Evolutionary conservation across 2,329 filamentous ascomycete genomes (phyloP), one percentile per base, ranked within the genome.

Genomic region (Emergomyces pasteurianus): DNA sequence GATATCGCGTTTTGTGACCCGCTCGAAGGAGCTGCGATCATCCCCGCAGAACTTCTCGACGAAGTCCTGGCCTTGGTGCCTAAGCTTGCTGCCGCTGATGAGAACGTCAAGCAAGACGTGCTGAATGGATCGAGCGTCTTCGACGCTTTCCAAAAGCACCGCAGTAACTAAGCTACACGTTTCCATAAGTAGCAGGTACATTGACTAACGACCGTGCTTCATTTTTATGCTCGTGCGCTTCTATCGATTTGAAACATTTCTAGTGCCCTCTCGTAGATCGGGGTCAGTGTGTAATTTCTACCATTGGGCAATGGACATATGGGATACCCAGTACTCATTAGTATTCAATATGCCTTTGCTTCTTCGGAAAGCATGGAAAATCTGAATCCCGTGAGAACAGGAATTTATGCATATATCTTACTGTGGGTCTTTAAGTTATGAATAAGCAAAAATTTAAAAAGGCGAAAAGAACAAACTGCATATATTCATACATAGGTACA

Each of bases 1-100:
- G 88, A 91, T 71, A 79, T 90, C 43, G 78, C 89, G 53, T 85
- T 89, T 72, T 82, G 83, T 60, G 88, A 91, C 70, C 80, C 83
- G 4, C 74, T 77, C n/a, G 87, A 89, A 64, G 88, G 86, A 0
- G 82, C 87, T 1, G 86, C 89, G 14, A 79, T 83, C 34, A 86
- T 91, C 61, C 88, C 88, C 0, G 74, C 76, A 55, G 79, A 79
- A 40, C 81, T 83, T 67, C 70, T 90, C 10, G 77, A 79, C 12
- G 79, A 81, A 55, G 82, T 89, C 23, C 68, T 89, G 14, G 81
- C 82, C 56, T 68, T 89, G 65, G 76, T 87, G 65, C 84, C 85
- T 6, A 74, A 72, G 62, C 68, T 80, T 58, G 73, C 75, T 3
- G 69, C 63, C 61, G 82, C 83, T 46, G 85, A 87, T 70, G 80